Evolutionary conservation across 75 land plant genomes (phyloP).

Genomic region (Pseudotsuga menziesii): DNA sequence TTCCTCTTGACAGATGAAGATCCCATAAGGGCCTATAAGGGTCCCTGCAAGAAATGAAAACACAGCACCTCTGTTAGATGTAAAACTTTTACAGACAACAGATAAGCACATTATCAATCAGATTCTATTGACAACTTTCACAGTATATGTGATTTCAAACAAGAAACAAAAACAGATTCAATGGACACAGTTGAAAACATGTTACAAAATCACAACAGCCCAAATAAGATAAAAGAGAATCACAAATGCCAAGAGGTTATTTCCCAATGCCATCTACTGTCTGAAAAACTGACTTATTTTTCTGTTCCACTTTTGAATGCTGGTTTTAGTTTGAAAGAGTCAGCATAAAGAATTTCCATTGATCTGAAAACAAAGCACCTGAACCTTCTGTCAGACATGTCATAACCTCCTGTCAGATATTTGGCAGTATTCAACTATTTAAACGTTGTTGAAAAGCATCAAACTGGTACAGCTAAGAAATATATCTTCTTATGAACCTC

Average conservation of each 20-base stretch:
- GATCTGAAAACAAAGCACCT: not conserved
- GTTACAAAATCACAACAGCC: not conserved
- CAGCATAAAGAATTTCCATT: not conserved
- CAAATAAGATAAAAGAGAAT: not conserved
- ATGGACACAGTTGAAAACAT: not conserved
- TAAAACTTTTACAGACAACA: slow-evolving; percentile 4
- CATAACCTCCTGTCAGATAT: too few relatives aligned
- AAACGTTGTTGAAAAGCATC: not conserved
- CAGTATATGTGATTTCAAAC: not conserved
- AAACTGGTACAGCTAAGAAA: not conserved
- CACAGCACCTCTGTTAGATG: not conserved
- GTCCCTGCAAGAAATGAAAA: slow-evolving; percentile 54
- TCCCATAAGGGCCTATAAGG: slow-evolving; percentile 83
- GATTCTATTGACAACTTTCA: not conserved
- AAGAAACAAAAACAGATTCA: not conserved
- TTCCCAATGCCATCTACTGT: not conserved
- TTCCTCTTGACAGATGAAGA: slow-evolving; percentile 37
- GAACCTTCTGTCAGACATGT: not conserved
- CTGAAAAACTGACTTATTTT: not conserved
- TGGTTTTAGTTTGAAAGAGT: not conserved
- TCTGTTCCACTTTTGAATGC: not conserved
- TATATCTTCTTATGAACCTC: not conserved
- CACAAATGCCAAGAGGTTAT: not conserved
- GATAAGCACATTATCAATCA: not conserved
- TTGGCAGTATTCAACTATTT: not conserved